Base-by-base conservation (phyloP, 2,329 filamentous ascomycete species). In the Aspergillus sp. region DNA sequence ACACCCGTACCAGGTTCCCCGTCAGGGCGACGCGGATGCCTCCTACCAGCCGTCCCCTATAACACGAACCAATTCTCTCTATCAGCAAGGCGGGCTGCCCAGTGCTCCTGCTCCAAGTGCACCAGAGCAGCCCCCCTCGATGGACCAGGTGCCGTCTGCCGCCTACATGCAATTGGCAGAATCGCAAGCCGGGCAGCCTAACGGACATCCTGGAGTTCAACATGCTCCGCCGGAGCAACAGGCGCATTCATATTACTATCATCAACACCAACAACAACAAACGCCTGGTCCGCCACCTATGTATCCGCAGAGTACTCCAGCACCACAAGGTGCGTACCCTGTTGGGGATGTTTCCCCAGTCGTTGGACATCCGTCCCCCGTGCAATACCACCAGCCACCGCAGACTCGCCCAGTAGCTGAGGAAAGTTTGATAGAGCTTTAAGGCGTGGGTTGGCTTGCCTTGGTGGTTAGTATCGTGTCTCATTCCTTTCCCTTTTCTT, bases 381-480 rank as follows among this genome's bases (percentile, higher is more conserved):
- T 56, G 47, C 66, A 67, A 24, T 57, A 64, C 36, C 62, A 66
- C 58, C 67, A 68, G 50, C 58, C 69, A 29, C 31, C 63, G 10
- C 60, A 64, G 9, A 52, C 68, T 26, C 66, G 65, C 45, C 67
- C 70, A 2, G 63, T 61, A 6, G 68, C 70, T 12, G 71, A 73
- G 49, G 71, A 73, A 58, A 72, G 70, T 58, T 56, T 73, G 54
- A 73, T 73, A 58, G 71, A 73, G 56, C 61, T 73, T 58, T 73
- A 66, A 53, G 52, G 26, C 32, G 46, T 39, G 20, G 12, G 24
- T 24, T 51, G 56, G 29, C 18, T 58, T 60, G 26, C 26, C 14
- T 42, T 16, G 36, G 55, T 61, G 47, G 63, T 62, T 54, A 55
- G 57, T 57, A 54, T 52, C 58, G 29, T 20, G 49, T 12, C 36